These are phyloP conservation scores for Hydrangea macrophylla DNA, from an alignment of 148 eudicot genomes.

Conservation along the genomic window DNA sequence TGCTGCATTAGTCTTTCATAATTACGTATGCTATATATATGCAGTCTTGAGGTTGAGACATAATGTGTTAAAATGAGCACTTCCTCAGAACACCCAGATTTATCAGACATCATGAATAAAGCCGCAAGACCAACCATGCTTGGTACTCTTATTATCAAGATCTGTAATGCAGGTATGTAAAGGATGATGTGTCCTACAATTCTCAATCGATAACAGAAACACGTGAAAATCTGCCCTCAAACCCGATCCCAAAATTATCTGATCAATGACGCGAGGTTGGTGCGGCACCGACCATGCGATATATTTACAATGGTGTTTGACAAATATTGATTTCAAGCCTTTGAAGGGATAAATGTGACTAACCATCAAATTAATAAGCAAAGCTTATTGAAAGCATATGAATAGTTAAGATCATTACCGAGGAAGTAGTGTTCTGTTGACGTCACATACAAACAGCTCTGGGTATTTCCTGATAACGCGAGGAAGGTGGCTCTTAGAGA, in stretches of 20 bases:
- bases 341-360: not conserved
- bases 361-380: not conserved
- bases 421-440: slow-evolving; percentile 55
- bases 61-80: not conserved
- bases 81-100: not conserved
- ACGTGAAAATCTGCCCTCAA: not conserved
- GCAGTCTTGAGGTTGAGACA: not conserved
- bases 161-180: not conserved
- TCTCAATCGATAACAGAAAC: not conserved
- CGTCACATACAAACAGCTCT: slow-evolving; percentile 62
- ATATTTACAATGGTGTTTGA: not conserved
- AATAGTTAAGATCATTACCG: slow-evolving; percentile 43
- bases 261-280: not conserved
- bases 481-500: slow-evolving; percentile 49
- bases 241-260: not conserved
- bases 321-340: not conserved
- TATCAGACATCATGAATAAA: not conserved
- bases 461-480: slow-evolving; percentile 82
- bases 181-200: not conserved
- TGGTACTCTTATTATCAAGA: not conserved
- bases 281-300: not conserved
- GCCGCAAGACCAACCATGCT: not conserved
- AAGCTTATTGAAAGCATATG: not conserved
- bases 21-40: too few species aligned
- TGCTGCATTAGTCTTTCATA: too few species aligned